phyloP scores from a whole-genome alignment of 1,284 basidiomycete genomes.

The Acaromyces ingoldii region DNA sequence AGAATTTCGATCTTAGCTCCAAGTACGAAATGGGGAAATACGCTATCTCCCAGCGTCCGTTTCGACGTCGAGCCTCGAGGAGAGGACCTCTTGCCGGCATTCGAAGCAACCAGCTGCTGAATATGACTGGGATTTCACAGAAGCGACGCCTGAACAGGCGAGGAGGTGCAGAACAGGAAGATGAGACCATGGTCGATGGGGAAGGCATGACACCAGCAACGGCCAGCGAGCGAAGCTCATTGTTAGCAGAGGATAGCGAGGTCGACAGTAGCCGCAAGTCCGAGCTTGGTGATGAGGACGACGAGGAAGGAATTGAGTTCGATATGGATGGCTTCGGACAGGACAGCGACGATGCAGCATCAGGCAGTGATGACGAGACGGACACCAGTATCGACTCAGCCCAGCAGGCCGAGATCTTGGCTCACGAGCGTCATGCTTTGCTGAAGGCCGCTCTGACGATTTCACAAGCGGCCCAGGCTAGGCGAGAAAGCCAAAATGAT shows the following conservation, averaged over 20 bases:
- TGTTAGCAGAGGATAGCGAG: slow-evolving; percentile 7
- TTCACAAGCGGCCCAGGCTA: too few species aligned
- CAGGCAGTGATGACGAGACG: too few species aligned
- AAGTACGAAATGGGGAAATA: slow-evolving; percentile 20
- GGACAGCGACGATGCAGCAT: too few species aligned
- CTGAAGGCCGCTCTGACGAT: too few species aligned
- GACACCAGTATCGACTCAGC: too few species aligned
- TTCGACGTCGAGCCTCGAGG: too few species aligned
- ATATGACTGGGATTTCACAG: background rate
- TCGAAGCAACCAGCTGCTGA: slow-evolving; percentile 1
- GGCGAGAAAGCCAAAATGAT: too few species aligned
- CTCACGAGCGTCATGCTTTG: too few species aligned
- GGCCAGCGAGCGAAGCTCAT: slow-evolving; percentile 3
- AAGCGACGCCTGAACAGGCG: background rate
- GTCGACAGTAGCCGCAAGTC: slow-evolving; percentile 3
- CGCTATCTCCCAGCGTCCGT: too few species aligned
- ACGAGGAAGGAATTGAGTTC: too few species aligned
- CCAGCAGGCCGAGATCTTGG: too few species aligned
- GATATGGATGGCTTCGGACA: too few species aligned
- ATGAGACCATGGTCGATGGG: slow-evolving; percentile 7
- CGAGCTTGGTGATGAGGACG: slow-evolving; percentile 2
- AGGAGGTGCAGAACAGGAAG: background rate
- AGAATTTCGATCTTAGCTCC: slow-evolving; percentile 2
- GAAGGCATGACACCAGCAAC: slow-evolving; percentile 7
- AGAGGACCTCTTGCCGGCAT: background rate